These are phyloP conservation scores for Venturia asperata DNA, from an alignment of 2,329 filamentous ascomycete genomes.

Conservation along the genomic window DNA sequence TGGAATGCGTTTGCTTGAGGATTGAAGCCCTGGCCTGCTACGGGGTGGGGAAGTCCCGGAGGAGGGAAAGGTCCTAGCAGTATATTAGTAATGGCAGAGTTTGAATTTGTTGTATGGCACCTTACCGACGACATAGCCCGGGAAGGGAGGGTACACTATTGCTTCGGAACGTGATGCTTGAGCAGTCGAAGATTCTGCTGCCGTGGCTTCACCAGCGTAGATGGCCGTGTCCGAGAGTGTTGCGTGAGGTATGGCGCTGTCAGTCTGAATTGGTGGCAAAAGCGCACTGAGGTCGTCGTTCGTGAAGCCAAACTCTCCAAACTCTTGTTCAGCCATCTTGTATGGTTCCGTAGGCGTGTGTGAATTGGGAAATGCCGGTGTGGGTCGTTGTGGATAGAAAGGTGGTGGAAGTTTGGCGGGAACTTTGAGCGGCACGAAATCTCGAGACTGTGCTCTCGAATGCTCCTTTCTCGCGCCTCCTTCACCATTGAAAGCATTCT, in stretches of 20 bases:
- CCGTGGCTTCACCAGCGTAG: background rate
- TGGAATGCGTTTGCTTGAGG: conserved; percentile 14
- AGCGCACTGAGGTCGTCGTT: background rate
- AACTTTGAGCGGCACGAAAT: background rate
- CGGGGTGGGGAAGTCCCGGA: background rate
- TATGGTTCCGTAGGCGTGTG: background rate
- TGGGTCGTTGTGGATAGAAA: background rate
- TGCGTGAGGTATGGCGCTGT: background rate
- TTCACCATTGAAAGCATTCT: background rate
- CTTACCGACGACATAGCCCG: background rate
- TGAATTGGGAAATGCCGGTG: background rate
- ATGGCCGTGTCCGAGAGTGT: background rate
- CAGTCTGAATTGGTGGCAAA: background rate
- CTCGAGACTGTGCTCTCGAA: conserved; percentile 4
- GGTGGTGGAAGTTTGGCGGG: conserved; percentile 7
- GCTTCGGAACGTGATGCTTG: background rate
- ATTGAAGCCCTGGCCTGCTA: background rate
- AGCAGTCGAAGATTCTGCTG: background rate
- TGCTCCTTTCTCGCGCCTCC: background rate
- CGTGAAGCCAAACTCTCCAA: background rate
- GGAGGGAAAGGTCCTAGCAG: background rate
- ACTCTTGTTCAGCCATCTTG: background rate
- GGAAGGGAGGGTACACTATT: background rate
- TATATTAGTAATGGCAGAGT: background rate
- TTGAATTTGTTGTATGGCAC: background rate